Evolutionary conservation across 2,329 filamentous ascomycete genomes (phyloP), one percentile per base, ranked within the genome.

Genomic region (Colletotrichum orbiculare): DNA sequence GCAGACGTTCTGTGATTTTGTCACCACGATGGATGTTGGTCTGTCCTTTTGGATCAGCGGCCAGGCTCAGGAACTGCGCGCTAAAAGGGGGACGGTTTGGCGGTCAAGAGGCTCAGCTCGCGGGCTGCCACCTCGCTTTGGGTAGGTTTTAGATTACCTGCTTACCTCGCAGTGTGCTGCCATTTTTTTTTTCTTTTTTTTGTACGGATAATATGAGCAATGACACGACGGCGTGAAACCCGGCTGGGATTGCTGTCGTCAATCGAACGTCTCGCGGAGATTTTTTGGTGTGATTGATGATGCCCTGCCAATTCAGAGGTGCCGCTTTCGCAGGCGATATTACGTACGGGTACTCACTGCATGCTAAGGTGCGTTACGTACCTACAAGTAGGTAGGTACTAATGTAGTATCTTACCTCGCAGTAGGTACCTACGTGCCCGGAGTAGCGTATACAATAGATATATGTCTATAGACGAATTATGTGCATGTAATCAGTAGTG

Each of bases 201-300:
- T 12, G 12, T 8, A 9, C n/a, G 10, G 38, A 49, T 38, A 10
- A 11, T 25, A 10, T 7, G 39, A 15, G 33, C 34, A 43, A 33
- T 13, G 9, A 34, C 25, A n/a, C 34, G 42, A 8, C 37, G 34
- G 33, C n/a, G 33, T 34, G 25, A 12, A 13, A 38, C 42, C 37
- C n/a, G 34, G 39, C 39, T 12, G 38, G 47, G 56, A 35, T 54
- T 43, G 17, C n/a, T 38, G 38, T 64, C 37, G 45, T 64, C 56
- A 55, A 60, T 55, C 56, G n/a, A 50, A 42, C 61, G 34, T 54
- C 34, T 60, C 56, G 47, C 56, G 61, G 49, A 60, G 45, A 60
- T 43, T 58, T 49, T 42, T n/a, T 50, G 46, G 48, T 46, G 33
- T 46, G 42, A 45, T n/a, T 45, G 42, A 17, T 45, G 10, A 45